These are phyloP conservation scores for Acanthamoeba castellanii DNA, from an alignment of 208 protist species.

Conservation along the genomic window DNA sequence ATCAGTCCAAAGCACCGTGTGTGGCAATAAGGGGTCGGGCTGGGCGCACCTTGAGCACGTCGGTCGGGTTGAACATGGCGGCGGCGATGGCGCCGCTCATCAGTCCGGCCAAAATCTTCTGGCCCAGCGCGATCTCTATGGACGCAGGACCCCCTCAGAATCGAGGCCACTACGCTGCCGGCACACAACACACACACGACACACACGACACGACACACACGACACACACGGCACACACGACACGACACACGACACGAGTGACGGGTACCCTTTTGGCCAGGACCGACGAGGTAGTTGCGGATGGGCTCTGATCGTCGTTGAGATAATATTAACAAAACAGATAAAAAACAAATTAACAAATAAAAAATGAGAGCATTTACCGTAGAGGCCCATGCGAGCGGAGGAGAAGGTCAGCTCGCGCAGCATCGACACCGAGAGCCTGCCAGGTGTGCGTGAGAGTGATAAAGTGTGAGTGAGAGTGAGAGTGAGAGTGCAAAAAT, in stretches of 20 bases:
- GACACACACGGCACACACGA: too few relatives aligned
- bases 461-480: neutral
- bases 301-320: too few relatives aligned
- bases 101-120: neutral
- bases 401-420: constrained; percentile 11
- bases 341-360: too few relatives aligned
- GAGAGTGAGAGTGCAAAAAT: neutral
- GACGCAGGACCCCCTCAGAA: neutral
- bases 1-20: neutral
- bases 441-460: neutral
- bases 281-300: constrained; percentile 26
- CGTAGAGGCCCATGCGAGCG: constrained; percentile 1
- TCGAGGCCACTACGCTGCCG: neutral
- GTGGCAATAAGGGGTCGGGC: neutral
- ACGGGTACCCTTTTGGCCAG: neutral
- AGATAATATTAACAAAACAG: too few relatives aligned
- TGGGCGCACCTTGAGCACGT: constrained; percentile 2
- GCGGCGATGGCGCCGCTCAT: constrained; percentile 5
- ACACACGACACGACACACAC: too few relatives aligned
- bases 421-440: constrained; percentile 7
- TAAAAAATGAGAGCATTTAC: too few relatives aligned
- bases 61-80: neutral
- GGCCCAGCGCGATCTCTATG: neutral
- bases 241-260: too few relatives aligned
- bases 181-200: too few relatives aligned